Conservation (phyloP, 1,284 basidiomycete genomes). For the Tausonia pullulans region DNA sequence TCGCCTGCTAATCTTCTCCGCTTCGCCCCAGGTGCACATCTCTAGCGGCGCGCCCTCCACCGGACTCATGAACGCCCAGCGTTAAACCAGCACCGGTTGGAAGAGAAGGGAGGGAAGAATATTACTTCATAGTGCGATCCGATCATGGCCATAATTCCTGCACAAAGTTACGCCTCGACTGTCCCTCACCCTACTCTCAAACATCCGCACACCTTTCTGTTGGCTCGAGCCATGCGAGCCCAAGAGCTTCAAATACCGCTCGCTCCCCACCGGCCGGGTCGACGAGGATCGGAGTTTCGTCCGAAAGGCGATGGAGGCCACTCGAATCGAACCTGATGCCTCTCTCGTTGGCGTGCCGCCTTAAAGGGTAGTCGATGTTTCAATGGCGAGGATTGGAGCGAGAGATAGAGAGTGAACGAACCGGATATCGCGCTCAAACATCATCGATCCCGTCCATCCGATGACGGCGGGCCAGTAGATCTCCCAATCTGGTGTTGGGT, state of each 20-base stretch:
- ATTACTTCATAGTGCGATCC: no score
- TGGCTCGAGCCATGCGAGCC: conserved; percentile 6
- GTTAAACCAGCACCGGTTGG: no score
- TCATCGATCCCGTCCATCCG: conserved; percentile 69
- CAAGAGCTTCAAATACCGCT: conserved; percentile 4
- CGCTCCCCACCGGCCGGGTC: not conserved
- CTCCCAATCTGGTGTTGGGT: conserved; percentile 36
- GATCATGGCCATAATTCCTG: no score
- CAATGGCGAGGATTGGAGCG: not conserved
- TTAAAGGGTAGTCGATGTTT: not conserved
- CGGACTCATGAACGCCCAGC: no score
- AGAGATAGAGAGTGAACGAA: not conserved
- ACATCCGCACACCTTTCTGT: conserved; percentile 7
- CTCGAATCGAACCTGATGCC: conserved; percentile 2
- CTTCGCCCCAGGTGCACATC: no score
- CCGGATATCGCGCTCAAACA: conserved; percentile 68
- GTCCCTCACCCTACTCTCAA: not conserved
- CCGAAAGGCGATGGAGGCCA: not conserved
- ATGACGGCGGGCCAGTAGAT: conserved; percentile 66
- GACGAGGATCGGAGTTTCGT: not conserved
- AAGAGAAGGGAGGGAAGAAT: no score
- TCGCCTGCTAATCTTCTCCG: no score
- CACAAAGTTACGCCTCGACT: no score
- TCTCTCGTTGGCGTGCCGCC: conserved; percentile 1
- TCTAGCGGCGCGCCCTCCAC: no score